phyloP scores from a whole-genome alignment of 768 basidiomycete genomes.

The Rhodocollybia butyracea region DNA sequence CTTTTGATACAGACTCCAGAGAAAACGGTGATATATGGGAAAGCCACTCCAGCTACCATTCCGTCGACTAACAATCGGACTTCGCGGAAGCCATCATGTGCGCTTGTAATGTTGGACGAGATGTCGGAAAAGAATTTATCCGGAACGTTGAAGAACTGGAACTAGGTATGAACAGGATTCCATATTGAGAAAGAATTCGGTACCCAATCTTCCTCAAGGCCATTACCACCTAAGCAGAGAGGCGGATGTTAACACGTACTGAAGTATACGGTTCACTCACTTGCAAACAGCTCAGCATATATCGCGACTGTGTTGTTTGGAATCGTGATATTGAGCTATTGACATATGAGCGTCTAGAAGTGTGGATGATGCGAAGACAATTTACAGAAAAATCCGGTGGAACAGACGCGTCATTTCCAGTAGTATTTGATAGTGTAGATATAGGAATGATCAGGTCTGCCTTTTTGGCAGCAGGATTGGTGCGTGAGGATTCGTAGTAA shows the following conservation, averaged over 20 bases:
- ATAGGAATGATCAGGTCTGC: conserved; percentile 69
- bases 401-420: conserved; percentile 71
- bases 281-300: conserved; percentile 71
- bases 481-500: conserved; percentile 58
- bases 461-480: conserved; percentile 54
- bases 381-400: conserved; percentile 70
- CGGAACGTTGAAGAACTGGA: conserved; percentile 4
- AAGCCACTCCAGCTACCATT: conserved; percentile 42
- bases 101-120: conserved; percentile 19
- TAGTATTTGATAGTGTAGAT: conserved; percentile 57
- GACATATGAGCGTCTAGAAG: neutral
- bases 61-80: conserved; percentile 46
- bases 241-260: neutral
- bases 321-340: conserved; percentile 62
- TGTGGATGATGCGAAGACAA: neutral
- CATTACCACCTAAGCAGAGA: conserved; percentile 33
- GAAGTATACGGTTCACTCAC: conserved; percentile 20
- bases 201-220: conserved; percentile 76
- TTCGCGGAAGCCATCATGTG: conserved; percentile 50
- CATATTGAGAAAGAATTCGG: conserved; percentile 17
- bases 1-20: conserved; percentile 44
- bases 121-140: neutral
- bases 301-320: conserved; percentile 66
- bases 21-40: conserved; percentile 62
- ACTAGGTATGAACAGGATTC: conserved; percentile 23